phyloP scores from a whole-genome alignment of 176 grass and related monocot species.

The Triticum turgidum region DNA sequence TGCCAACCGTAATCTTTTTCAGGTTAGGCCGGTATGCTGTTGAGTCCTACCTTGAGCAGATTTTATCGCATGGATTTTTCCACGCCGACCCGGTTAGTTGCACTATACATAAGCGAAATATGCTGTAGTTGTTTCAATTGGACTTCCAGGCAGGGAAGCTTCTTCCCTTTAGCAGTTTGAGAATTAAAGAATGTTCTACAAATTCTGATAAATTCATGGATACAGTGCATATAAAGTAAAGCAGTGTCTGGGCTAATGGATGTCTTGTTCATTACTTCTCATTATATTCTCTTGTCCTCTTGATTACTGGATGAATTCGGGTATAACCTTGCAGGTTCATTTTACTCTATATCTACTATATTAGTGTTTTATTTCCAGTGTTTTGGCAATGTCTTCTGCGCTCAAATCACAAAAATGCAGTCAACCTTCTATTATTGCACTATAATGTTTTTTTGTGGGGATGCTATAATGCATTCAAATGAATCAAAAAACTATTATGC shows the following conservation, averaged over 20 bases:
- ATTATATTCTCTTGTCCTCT: not conserved
- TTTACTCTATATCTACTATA: not conserved
- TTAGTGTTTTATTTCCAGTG: not conserved
- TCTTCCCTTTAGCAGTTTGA: not conserved
- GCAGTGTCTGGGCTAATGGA: not conserved
- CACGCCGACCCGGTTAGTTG: slow-evolving; percentile 93
- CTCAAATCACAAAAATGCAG: not conserved
- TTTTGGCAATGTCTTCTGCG: not conserved
- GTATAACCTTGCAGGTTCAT: not conserved
- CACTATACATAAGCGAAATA: slow-evolving; percentile 1
- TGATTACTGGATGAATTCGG: not conserved
- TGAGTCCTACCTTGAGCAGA: slow-evolving; percentile 98
- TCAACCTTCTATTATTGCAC: not conserved
- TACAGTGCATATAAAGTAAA: not conserved
- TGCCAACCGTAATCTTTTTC: slow-evolving; percentile 23
- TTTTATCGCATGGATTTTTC: slow-evolving; percentile 97
- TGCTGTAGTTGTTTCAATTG: not conserved
- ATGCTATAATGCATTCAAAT: slow-evolving; percentile 6
- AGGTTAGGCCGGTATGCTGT: slow-evolving; percentile 96
- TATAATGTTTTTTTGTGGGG: not conserved
- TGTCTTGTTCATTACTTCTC: not conserved
- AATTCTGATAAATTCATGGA: not conserved
- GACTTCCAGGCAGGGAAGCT: not conserved
- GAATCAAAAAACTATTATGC: slow-evolving; percentile 13
- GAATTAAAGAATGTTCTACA: not conserved